Evolutionary conservation across 177 flowering plant species (phyloP).

Genomic region (Vitis hybrid): DNA sequence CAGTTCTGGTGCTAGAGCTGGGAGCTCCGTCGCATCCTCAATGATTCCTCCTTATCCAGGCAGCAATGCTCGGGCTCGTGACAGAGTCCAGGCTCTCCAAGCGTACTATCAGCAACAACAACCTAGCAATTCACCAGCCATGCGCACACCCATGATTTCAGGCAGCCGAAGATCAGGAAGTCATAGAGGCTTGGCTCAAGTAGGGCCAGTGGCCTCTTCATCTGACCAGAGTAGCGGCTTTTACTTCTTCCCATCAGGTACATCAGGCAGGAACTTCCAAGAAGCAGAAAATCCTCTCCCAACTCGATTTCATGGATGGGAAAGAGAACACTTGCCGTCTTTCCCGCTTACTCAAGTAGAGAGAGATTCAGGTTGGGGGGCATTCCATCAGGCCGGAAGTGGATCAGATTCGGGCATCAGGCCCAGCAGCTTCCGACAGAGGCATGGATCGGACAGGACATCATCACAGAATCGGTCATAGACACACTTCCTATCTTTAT

Average conservation of each 20-base stretch:
- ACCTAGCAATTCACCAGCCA: slow-evolving; percentile 39
- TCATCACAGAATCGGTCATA: slow-evolving; percentile 63
- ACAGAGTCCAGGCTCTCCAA: slow-evolving; percentile 70
- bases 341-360: slow-evolving; percentile 55
- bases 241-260: slow-evolving; percentile 51
- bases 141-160: slow-evolving; percentile 41
- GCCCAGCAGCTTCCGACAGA: slow-evolving; percentile 53
- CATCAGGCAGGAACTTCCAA: slow-evolving; percentile 60
- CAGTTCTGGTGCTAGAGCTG: slow-evolving; percentile 63
- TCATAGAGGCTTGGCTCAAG: slow-evolving; percentile 52
- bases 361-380: slow-evolving; percentile 64
- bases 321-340: slow-evolving; percentile 63
- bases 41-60: slow-evolving; percentile 74
- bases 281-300: slow-evolving; percentile 53
- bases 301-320: slow-evolving; percentile 63
- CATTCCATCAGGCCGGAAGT: slow-evolving; percentile 48
- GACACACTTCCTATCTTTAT: slow-evolving; percentile 20
- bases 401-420: slow-evolving; percentile 50
- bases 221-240: slow-evolving; percentile 56
- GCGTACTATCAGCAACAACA: slow-evolving; percentile 72
- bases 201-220: slow-evolving; percentile 56
- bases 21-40: slow-evolving; percentile 53
- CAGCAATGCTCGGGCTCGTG: slow-evolving; percentile 68
- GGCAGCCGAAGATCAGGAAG: slow-evolving; percentile 46
- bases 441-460: slow-evolving; percentile 74